Percentiles rank a stretch among this genome's conserved stretches.
Evolutionary conservation across 345 rosid species (phyloP).

Genomic region (Syzygium aqueum): DNA sequence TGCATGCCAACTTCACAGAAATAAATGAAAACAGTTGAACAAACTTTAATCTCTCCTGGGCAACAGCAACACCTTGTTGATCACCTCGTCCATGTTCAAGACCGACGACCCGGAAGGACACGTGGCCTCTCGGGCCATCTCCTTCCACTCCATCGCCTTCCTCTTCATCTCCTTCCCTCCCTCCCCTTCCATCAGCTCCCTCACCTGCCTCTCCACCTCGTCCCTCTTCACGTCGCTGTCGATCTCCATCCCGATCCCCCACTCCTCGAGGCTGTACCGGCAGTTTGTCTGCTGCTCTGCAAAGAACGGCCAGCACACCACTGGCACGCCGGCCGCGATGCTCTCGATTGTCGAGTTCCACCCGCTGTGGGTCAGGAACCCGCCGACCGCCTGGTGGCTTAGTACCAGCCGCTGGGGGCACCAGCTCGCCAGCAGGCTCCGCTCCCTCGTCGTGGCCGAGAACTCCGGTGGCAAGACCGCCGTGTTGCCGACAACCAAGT

Average conservation of each 20-base stretch:
- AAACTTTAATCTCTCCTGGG: not conserved
- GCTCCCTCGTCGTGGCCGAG: not conserved
- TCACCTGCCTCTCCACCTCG: not conserved
- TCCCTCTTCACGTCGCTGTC: not conserved
- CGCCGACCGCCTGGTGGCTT: not conserved
- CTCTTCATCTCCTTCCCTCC: not conserved
- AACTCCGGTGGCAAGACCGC: constrained; percentile 1
- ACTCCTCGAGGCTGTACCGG: not conserved
- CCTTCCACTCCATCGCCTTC: not conserved
- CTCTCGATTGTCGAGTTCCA: not conserved
- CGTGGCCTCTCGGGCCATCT: not conserved
- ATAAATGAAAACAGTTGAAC: too few species aligned
- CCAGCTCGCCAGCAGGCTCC: not conserved
- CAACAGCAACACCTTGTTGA: not conserved
- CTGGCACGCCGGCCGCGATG: not conserved
- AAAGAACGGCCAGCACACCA: not conserved
- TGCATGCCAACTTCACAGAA: too few species aligned
- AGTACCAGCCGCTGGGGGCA: not conserved
- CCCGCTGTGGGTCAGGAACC: not conserved
- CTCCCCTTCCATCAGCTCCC: not conserved
- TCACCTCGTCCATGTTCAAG: not conserved
- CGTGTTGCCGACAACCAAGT: not conserved
- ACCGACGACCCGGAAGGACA: not conserved
- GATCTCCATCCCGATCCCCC: not conserved
- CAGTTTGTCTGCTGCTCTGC: not conserved